Percentiles rank a stretch among this genome's conserved stretches.
Conservation (phyloP, 2,329 filamentous ascomycete species). For the Nothophoma quercina region DNA sequence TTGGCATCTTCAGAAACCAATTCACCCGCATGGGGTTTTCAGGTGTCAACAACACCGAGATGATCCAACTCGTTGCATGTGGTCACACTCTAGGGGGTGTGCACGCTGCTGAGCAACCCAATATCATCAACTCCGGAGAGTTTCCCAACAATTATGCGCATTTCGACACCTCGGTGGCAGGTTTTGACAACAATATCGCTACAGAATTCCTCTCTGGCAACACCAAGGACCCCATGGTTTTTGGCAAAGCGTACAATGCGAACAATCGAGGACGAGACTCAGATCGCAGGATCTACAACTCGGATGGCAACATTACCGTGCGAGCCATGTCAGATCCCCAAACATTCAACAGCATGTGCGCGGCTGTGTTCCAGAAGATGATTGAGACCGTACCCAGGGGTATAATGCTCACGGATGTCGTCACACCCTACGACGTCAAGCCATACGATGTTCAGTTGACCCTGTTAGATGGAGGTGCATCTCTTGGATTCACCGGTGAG, state of each 20-base stretch:
- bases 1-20: slow-evolving; percentile 61
- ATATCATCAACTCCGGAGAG: slow-evolving; percentile 58
- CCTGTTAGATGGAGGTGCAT: slow-evolving; percentile 58
- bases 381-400: slow-evolving; percentile 65
- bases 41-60: slow-evolving; percentile 53
- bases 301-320: slow-evolving; percentile 65
- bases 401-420: slow-evolving; percentile 60
- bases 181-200: slow-evolving; percentile 65
- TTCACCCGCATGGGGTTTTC: slow-evolving; percentile 67
- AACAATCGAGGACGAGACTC: slow-evolving; percentile 57
- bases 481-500: slow-evolving; percentile 61
- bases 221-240: slow-evolving; percentile 64
- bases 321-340: slow-evolving; percentile 54
- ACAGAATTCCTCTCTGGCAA: slow-evolving; percentile 64
- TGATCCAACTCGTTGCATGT: slow-evolving; percentile 68
- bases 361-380: slow-evolving; percentile 64
- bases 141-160: slow-evolving; percentile 45
- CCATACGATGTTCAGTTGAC: slow-evolving; percentile 65
- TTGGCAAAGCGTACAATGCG: slow-evolving; percentile 54
- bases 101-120: slow-evolving; percentile 62
- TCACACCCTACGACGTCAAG: slow-evolving; percentile 67
- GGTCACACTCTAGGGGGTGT: slow-evolving; percentile 69
- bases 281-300: slow-evolving; percentile 64
- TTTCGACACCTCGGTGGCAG: slow-evolving; percentile 53
- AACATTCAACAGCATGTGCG: slow-evolving; percentile 59